A percentile compares a stretch with the other conserved stretches of the same genome.
Conservation (phyloP, 2,329 filamentous ascomycete genomes). For the Penicillium janthinellum region DNA sequence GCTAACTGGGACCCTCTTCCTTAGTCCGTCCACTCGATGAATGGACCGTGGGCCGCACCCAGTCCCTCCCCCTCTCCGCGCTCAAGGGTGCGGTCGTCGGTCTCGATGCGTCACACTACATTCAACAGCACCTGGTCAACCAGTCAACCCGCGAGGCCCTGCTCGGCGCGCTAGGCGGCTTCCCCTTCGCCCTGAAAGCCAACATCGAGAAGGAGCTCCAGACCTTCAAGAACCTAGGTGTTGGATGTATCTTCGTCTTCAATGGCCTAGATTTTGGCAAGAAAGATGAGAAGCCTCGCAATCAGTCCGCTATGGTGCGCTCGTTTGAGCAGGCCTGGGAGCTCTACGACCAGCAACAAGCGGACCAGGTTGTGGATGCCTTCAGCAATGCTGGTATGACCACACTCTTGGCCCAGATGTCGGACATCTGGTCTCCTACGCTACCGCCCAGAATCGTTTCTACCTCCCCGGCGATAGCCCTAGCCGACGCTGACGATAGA, state of each 20-base stretch:
- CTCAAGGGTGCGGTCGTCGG: slow-evolving; percentile 75
- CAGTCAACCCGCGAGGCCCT: slow-evolving; percentile 78
- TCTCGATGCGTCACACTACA: slow-evolving; percentile 87
- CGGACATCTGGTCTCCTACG: slow-evolving; percentile 8
- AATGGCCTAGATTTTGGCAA: slow-evolving; percentile 80
- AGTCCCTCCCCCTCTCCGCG: slow-evolving; percentile 65
- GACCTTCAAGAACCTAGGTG: slow-evolving; percentile 67
- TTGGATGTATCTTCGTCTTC: slow-evolving; percentile 87
- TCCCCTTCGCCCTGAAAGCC: slow-evolving; percentile 74
- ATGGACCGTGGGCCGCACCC: slow-evolving; percentile 57
- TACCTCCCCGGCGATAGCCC: slow-evolving; percentile 5
- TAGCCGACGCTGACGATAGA: slow-evolving; percentile 31
- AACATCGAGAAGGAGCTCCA: slow-evolving; percentile 78
- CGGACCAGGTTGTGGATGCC: slow-evolving; percentile 77
- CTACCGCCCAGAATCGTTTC: slow-evolving; percentile 1
- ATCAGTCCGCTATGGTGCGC: slow-evolving; percentile 64
- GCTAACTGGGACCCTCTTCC: slow-evolving; percentile 5
- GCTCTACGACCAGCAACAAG: slow-evolving; percentile 78
- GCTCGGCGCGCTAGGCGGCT: slow-evolving; percentile 83
- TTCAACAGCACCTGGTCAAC: slow-evolving; percentile 74
- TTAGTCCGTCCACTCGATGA: slow-evolving; percentile 57
- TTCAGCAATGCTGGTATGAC: slow-evolving; percentile 78
- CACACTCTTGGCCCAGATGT: slow-evolving; percentile 12
- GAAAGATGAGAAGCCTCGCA: slow-evolving; percentile 64
- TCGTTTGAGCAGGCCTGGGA: slow-evolving; percentile 82